Conservation (phyloP, 1,284 basidiomycete species). For the Trichosporon sp. region DNA sequence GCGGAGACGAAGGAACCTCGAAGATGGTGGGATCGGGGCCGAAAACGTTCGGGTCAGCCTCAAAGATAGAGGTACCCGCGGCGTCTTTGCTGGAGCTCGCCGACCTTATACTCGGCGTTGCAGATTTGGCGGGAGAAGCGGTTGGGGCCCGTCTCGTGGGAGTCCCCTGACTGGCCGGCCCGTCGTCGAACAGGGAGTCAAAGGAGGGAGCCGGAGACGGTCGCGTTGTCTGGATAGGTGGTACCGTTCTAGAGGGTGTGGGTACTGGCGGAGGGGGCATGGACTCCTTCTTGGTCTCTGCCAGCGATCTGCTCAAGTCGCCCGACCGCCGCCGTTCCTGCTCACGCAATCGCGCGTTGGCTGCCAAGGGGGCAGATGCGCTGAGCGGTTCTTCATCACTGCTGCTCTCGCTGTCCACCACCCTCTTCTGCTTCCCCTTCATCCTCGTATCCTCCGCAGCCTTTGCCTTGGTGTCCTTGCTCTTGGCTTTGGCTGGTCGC, state of each 20-base stretch:
- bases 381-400: conserved; percentile 10
- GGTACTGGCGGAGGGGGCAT: background rate
- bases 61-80: background rate
- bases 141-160: background rate
- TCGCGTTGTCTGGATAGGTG: background rate
- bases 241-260: background rate
- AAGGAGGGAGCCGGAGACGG: background rate
- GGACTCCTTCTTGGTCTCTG: background rate
- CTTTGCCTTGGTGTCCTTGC: conserved; percentile 3
- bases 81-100: background rate
- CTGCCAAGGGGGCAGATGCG: background rate
- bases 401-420: background rate
- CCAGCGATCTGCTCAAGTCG: background rate
- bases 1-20: background rate
- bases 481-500: conserved; percentile 9
- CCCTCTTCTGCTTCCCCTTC: conserved; percentile 2
- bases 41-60: conserved; percentile 5
- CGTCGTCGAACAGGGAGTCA: conserved; percentile 12
- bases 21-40: background rate
- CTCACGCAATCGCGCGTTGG: background rate
- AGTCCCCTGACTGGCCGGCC: background rate
- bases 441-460: too few species aligned
- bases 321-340: background rate
- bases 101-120: background rate
- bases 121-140: background rate